Evolutionary conservation across 495 filamentous ascomycete species (phyloP).

Genomic region (Cenococcum geophilum): DNA sequence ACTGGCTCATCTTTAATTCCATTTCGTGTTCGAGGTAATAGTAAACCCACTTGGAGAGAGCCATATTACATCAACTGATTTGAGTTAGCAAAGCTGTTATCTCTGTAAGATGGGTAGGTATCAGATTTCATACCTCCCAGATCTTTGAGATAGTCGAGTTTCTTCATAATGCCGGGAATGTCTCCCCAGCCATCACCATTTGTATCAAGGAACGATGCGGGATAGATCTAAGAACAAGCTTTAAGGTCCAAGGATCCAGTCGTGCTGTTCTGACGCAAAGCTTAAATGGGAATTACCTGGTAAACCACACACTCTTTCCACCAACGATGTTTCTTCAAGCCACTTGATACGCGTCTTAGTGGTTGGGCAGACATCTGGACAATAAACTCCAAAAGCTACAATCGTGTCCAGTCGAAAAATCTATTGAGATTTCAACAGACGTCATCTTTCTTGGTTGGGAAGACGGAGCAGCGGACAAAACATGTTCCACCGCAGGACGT

Average conservation of each 20-base stretch:
- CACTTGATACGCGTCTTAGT: constrained; percentile 7
- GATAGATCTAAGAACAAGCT: constrained; percentile 31
- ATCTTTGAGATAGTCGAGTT: constrained; percentile 39
- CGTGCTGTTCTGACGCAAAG: background rate
- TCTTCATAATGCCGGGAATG: constrained; percentile 37
- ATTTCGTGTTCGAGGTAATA: background rate
- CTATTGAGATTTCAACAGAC: background rate
- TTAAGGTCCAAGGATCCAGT: background rate
- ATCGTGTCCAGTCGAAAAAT: background rate
- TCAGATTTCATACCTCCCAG: constrained; percentile 29
- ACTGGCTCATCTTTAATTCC: constrained; percentile 14
- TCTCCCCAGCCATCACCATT: constrained; percentile 41
- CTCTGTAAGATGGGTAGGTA: background rate
- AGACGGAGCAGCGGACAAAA: background rate
- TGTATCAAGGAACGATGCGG: constrained; percentile 38
- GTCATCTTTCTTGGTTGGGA: background rate
- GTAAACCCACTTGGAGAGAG: constrained; percentile 33
- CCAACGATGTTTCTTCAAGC: constrained; percentile 33
- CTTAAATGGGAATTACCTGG: constrained; percentile 26
- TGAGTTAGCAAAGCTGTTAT: background rate
- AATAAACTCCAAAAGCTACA: background rate
- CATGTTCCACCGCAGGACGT: constrained; percentile 4
- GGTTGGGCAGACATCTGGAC: background rate
- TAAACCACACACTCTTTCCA: constrained; percentile 42
- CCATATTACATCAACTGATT: constrained; percentile 39